Evolutionary conservation across 2,329 filamentous ascomycete genomes (phyloP).

Genomic region (Penicillium vulpinum): DNA sequence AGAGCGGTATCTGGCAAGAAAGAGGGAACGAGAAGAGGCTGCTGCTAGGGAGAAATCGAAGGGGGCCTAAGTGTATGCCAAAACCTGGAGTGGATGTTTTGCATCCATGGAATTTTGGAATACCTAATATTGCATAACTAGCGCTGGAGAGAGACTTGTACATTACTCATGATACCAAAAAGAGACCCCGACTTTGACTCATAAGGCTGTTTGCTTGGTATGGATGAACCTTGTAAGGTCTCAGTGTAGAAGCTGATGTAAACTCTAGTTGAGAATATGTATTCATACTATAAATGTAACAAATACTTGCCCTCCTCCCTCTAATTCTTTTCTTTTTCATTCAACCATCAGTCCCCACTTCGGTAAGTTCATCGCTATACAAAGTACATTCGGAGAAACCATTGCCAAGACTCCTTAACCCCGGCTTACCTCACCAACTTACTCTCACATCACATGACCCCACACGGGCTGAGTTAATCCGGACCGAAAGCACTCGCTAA

Average conservation of each 20-base stretch:
- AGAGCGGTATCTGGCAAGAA: constrained; percentile 62
- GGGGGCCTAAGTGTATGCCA: neutral
- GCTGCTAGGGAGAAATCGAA: constrained; percentile 28
- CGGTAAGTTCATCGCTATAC: neutral
- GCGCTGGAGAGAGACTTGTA: constrained; percentile 5
- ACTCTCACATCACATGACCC: constrained; percentile 6
- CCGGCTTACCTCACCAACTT: constrained; percentile 6
- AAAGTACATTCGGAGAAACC: constrained; percentile 5
- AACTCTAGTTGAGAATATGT: neutral
- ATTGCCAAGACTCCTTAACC: constrained; percentile 4
- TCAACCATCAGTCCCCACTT: neutral
- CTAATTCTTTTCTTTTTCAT: neutral
- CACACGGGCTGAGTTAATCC: constrained; percentile 14
- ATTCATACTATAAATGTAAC: too few relatives aligned
- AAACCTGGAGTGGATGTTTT: neutral
- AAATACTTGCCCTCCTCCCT: too few relatives aligned
- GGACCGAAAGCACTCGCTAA: constrained; percentile 25
- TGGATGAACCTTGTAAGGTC: neutral
- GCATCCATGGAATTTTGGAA: neutral
- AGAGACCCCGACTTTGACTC: neutral
- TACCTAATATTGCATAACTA: constrained; percentile 3
- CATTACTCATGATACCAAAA: constrained; percentile 3
- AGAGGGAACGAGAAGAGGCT: constrained; percentile 53
- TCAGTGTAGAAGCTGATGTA: neutral
- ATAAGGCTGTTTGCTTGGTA: neutral